Conservation (phyloP, 2,329 filamentous ascomycete genomes). For the Fusarium odoratissimum region DNA sequence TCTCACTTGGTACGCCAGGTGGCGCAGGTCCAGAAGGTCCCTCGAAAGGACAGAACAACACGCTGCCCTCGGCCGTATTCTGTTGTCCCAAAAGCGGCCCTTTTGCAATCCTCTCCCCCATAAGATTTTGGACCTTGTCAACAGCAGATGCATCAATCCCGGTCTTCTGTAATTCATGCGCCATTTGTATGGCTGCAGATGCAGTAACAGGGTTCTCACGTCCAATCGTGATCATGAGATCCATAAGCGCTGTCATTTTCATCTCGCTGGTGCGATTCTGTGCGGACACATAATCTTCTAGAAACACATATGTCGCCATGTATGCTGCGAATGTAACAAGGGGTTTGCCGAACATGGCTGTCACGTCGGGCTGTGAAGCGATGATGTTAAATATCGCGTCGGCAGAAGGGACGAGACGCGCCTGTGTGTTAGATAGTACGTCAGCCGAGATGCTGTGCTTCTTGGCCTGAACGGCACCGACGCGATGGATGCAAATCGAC, state of each 20-base stretch:
- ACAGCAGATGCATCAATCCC: conserved; percentile 41
- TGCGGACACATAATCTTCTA: conserved; percentile 74
- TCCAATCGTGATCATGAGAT: conserved; percentile 74
- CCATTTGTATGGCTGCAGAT: conserved; percentile 76
- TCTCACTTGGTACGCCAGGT: conserved; percentile 24
- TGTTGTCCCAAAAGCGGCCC: conserved; percentile 35
- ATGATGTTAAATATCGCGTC: conserved; percentile 85
- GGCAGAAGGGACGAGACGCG: conserved; percentile 79
- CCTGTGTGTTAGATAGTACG: conserved; percentile 62
- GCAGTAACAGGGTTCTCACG: conserved; percentile 74
- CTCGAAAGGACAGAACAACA: conserved; percentile 42
- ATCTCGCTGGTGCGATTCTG: conserved; percentile 61
- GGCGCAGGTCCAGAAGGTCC: conserved; percentile 3
- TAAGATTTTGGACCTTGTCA: conserved; percentile 36
- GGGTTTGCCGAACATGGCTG: conserved; percentile 68
- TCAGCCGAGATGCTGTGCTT: conserved; percentile 16
- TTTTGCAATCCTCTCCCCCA: conserved; percentile 21
- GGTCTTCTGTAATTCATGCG: conserved; percentile 68
- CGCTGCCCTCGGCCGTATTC: conserved; percentile 21
- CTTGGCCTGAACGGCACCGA: conserved; percentile 78
- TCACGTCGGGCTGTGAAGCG: conserved; percentile 57
- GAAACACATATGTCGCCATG: conserved; percentile 76
- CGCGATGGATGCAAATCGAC: conserved; percentile 86
- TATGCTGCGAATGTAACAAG: conserved; percentile 79
- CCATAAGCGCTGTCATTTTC: conserved; percentile 74